These are phyloP conservation scores for Flaveria bidentis DNA, from an alignment of 129 eudicot genomes.

Conservation along the genomic window DNA sequence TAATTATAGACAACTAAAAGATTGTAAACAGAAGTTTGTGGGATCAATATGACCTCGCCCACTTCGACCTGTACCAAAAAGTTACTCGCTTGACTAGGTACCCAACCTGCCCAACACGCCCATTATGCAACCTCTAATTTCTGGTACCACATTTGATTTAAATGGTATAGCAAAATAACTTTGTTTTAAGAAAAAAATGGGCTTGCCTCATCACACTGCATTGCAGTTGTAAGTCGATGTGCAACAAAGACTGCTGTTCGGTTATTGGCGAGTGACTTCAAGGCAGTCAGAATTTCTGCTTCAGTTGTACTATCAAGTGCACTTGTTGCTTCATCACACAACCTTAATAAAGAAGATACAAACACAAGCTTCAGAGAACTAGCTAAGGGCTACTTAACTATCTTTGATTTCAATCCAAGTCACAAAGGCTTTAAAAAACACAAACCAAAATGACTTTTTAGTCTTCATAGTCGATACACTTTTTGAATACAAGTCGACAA, in stretches of 20 bases:
- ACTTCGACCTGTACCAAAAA: not conserved
- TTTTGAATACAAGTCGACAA: not conserved
- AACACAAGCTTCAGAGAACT: not conserved
- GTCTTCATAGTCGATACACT: not conserved
- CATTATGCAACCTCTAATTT: not conserved
- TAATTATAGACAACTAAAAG: not conserved
- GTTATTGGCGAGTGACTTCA: slow-evolving; percentile 79
- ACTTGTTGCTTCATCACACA: slow-evolving; percentile 99
- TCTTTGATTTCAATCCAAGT: not conserved
- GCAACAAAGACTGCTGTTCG: slow-evolving; percentile 92
- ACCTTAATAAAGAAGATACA: slow-evolving; percentile 41
- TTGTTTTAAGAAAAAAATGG: not conserved
- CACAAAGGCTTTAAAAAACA: not conserved
- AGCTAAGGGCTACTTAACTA: not conserved
- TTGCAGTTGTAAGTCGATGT: slow-evolving; percentile 98
- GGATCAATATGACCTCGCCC: not conserved
- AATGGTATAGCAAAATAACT: not conserved
- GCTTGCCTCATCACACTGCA: slow-evolving; percentile 94
- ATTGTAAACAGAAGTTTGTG: not conserved
- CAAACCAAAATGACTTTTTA: not conserved
- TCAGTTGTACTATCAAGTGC: slow-evolving; percentile 99
- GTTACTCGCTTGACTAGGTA: not conserved
- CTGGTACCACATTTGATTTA: not conserved
- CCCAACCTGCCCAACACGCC: not conserved
- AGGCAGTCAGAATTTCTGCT: slow-evolving; percentile 85